Evolutionary conservation across 768 basidiomycete species (phyloP), one percentile per base, ranked within the genome.

Genomic region (Pulveroboletus sp.): DNA sequence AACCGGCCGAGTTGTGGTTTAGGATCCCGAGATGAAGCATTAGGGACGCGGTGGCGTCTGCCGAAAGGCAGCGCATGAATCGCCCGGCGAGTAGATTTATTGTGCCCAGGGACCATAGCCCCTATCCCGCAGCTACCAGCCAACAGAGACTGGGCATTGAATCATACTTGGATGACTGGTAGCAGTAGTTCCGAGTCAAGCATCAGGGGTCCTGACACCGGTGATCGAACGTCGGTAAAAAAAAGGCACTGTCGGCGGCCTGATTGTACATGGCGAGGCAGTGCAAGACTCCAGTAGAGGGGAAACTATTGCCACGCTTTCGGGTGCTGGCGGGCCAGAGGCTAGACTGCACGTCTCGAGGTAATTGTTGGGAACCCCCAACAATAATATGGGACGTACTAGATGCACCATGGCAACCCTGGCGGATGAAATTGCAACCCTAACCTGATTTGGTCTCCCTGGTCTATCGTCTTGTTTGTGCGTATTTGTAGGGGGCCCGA

Each of bases 401-500:
- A 40, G 14, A 16, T 19, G 44, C 19, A 5, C 39, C 53, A 53
- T 60, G 43, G 45, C 54, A 55, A 61, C 56, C 20, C 14, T 10
- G 31, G 10, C 31, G 14, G 14, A 17, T 35, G n/a, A 6, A 35
- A 19, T 6, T 7, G 34, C 30, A 53, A 64, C 62, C 62, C 63
- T 63, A 60, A 55, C 62, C 56, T 50, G 22, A 49, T 19, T 29
- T 24, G 19, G 39, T 22, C 13, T 6, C 40, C 24, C 31, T 24
- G 7, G 34, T 17, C 23, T 22, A 44, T 41, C 30, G 2, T 5
- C 0, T 17, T 65, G 43, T 65, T 67, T 67, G 51, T 41, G 0
- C 16, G 3, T 65, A 29, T 65, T 67, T 64, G 51, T 61, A 58
- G 63, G 63, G 57, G 55, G 35, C 53, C 22, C n/a, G n/a, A n/a